Evolutionary conservation across 2,329 filamentous ascomycete species (phyloP).

Genomic region (Didymella pinodella): DNA sequence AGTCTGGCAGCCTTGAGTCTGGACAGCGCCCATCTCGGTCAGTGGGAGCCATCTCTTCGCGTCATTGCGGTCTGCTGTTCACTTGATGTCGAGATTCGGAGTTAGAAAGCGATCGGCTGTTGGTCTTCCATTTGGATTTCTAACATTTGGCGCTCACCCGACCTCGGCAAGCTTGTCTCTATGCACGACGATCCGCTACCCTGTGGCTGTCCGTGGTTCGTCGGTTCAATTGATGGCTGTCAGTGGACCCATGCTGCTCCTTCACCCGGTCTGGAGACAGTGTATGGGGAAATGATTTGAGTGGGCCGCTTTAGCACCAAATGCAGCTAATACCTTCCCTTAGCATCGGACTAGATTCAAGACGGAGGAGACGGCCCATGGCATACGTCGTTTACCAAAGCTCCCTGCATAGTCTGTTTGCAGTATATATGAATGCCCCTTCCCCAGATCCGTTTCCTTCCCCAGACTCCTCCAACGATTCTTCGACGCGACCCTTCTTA

Average conservation of each 20-base stretch:
- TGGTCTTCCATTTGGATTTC: slow-evolving; percentile 31
- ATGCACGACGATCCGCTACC: slow-evolving; percentile 40
- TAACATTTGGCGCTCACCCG: slow-evolving; percentile 38
- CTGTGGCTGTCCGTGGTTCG: slow-evolving; percentile 36
- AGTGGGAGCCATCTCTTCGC: slow-evolving; percentile 25
- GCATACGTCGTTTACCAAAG: slow-evolving; percentile 43
- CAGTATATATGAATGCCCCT: slow-evolving; percentile 45
- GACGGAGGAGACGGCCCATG: slow-evolving; percentile 39
- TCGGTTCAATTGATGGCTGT: slow-evolving; percentile 37
- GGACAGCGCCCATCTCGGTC: slow-evolving; percentile 20
- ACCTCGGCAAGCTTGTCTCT: slow-evolving; percentile 36
- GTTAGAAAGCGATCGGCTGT: slow-evolving; percentile 21
- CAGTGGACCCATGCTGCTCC: slow-evolving; percentile 32
- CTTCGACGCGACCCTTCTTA: slow-evolving; percentile 6
- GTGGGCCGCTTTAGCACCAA: slow-evolving; percentile 40
- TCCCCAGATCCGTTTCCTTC: slow-evolving; percentile 41
- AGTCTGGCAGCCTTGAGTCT: slow-evolving; percentile 24
- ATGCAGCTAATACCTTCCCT: slow-evolving; percentile 41
- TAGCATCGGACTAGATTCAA: slow-evolving; percentile 32
- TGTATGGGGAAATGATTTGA: slow-evolving; percentile 42
- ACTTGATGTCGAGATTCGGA: slow-evolving; percentile 27
- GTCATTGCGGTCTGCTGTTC: slow-evolving; percentile 28
- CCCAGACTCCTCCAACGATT: slow-evolving; percentile 32
- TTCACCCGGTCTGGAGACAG: slow-evolving; percentile 48
- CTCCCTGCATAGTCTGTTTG: slow-evolving; percentile 35